phyloP scores from a whole-genome alignment of 306 rosid genomes.

The Cucurbita pepo region DNA sequence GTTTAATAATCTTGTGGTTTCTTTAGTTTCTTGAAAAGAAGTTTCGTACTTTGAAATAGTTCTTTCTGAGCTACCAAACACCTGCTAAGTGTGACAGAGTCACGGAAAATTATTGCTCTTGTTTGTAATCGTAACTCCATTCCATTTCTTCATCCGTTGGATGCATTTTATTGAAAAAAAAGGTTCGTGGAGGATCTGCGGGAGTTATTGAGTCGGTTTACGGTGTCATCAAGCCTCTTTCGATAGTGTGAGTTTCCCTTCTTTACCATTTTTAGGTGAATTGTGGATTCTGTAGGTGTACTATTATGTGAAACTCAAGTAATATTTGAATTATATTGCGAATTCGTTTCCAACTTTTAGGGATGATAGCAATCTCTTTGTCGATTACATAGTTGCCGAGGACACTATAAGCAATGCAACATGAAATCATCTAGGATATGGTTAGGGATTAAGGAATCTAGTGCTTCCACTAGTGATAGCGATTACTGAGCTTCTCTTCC shows the following conservation, averaged over 20 bases:
- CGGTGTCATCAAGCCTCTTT: constrained; percentile 67
- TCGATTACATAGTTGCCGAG: not conserved
- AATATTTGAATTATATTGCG: not conserved
- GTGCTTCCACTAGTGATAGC: not conserved
- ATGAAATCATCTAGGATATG: not conserved
- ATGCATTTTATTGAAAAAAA: not conserved
- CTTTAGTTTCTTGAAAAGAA: not conserved
- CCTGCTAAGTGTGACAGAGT: not conserved
- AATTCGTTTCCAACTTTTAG: not conserved
- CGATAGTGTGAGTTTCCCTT: constrained; percentile 46
- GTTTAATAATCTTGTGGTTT: constrained; percentile 9
- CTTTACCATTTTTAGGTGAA: not conserved
- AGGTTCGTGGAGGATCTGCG: constrained; percentile 93
- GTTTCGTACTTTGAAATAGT: not conserved
- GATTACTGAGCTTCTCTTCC: not conserved
- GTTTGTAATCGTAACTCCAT: not conserved
- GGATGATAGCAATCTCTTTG: not conserved
- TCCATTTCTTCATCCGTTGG: not conserved
- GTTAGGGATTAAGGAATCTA: not conserved
- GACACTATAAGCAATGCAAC: not conserved
- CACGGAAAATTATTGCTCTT: not conserved
- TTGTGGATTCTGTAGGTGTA: not conserved
- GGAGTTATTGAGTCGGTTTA: constrained; percentile 69
- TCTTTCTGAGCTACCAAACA: not conserved
- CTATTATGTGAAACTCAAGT: not conserved